phyloP scores from a whole-genome alignment of 2,329 filamentous ascomycete genomes.

The Stachybotrys chlorohalonatus region DNA sequence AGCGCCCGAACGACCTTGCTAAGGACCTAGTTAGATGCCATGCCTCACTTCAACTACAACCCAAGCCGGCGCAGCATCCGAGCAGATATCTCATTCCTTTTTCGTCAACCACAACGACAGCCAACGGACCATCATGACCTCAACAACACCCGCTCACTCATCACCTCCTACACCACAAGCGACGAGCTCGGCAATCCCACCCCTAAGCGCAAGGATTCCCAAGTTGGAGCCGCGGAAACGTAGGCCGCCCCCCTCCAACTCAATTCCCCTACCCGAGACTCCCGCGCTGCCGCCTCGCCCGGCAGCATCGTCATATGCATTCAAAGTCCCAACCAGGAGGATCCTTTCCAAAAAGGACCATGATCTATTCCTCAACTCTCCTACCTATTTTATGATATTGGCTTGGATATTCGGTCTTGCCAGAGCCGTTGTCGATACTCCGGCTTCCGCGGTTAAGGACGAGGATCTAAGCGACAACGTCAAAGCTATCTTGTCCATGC shows the following conservation, averaged over 20 bases:
- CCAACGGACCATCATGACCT: constrained; percentile 12
- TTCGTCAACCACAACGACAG: not conserved
- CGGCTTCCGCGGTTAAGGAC: constrained; percentile 50
- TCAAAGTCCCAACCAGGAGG: constrained; percentile 60
- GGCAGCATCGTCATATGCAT: constrained; percentile 49
- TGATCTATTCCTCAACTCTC: constrained; percentile 67
- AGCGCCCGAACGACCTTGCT: too few relatives aligned
- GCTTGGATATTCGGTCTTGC: constrained; percentile 82
- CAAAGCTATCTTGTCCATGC: constrained; percentile 55
- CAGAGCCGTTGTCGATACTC: constrained; percentile 66
- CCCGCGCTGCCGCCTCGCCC: constrained; percentile 63
- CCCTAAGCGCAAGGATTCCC: constrained; percentile 47
- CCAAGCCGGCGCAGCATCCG: too few relatives aligned
- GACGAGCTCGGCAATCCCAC: constrained; percentile 12
- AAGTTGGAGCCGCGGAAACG: constrained; percentile 58
- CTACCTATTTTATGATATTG: constrained; percentile 65
- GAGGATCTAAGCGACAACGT: constrained; percentile 53
- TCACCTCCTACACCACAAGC: constrained; percentile 1
- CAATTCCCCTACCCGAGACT: constrained; percentile 62
- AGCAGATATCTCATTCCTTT: not conserved
- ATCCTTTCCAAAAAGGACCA: constrained; percentile 80
- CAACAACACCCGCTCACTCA: constrained; percentile 8
- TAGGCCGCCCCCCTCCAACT: constrained; percentile 40
- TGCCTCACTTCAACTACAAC: too few relatives aligned
- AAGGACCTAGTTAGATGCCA: too few relatives aligned